Base-by-base conservation (phyloP, 352 stramenopile genomes). In the Aphanomyces cochlioides region DNA sequence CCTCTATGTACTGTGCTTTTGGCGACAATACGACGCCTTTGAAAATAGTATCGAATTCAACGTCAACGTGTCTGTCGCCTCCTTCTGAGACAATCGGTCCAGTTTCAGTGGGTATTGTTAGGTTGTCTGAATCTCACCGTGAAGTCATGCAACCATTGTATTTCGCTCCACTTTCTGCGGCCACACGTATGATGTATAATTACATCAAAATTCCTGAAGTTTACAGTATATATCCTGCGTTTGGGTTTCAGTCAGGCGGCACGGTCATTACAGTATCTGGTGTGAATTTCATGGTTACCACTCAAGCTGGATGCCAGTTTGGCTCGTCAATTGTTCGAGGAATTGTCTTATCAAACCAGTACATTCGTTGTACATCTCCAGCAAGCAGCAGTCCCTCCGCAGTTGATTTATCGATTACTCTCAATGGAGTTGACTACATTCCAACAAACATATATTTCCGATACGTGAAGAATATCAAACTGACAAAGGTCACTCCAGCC, bases 231-330 rank as follows among this genome's bases (percentile, higher is more conserved):
- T 56, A 48, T 10, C 83, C 83, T 1, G 38, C 47, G 0, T 77
- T 82, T 60, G 83, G 83, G 3, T 74, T 75, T 1, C 39, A 86
- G 8, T 64, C 74, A 56, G 83, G 83, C 5, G 79, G 78, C 6
- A 85, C 80, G 0, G 68, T 66, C 5, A 72, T 90, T 8, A 64
- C 47, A 17, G 69, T 89, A 0, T 50, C 61, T 68, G 67, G 74
- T 0, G 57, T 69, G 19, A 79, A 78, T 34, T 79, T 58, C 28
- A 43, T 73, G 7, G 76, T 56, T 17, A 58, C 56, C 12, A 57
- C 59, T 2, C 67, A 78, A 15, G 68, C 82, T 15, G 72, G 60
- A 4, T 85, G 78, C 50, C n/a, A 78, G 5, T 85, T 87, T 72
- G 77, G 69, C 2, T 73, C 72, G 47, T 21, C 17, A 38, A 56